phyloP scores from a whole-genome alignment of 805 yeast genomes.

The Kodamaea restingae region DNA sequence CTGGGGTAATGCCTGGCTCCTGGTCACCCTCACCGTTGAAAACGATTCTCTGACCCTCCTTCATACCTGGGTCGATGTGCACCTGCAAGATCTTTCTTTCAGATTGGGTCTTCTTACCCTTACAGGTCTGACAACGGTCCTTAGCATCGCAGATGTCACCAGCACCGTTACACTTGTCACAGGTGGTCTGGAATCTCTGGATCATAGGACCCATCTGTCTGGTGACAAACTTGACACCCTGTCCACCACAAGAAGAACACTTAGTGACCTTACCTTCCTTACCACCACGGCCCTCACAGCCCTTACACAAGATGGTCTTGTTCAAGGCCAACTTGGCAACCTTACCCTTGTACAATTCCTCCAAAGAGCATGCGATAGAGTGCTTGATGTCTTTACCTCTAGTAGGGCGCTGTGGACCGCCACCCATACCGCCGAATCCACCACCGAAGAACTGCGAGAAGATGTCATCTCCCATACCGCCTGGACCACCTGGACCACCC shows the following conservation, averaged over 20 bases:
- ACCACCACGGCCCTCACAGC: conserved; percentile 96
- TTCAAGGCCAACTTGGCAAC: conserved; percentile 90
- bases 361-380: conserved; percentile 77
- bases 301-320: conserved; percentile 82
- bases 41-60: conserved; percentile 83
- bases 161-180: conserved; percentile 88
- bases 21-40: conserved; percentile 98
- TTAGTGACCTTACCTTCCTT: conserved; percentile 83
- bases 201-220: conserved; percentile 99
- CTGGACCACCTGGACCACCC: conserved; percentile 61
- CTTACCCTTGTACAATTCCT: conserved; percentile 92
- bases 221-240: conserved; percentile 85
- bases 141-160: conserved; percentile 85
- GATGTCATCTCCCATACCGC: conserved; percentile 66
- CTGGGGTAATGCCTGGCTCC: conserved; percentile 90
- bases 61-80: conserved; percentile 96
- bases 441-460: conserved; percentile 80
- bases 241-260: conserved; percentile 86
- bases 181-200: conserved; percentile 93
- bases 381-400: conserved; percentile 91
- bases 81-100: conserved; percentile 95
- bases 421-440: conserved; percentile 53
- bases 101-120: conserved; percentile 79
- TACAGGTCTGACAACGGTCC: conserved; percentile 84
- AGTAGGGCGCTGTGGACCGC: conserved; percentile 69